Evolutionary conservation across 805 yeast genomes (phyloP).

Genomic region (Lachancea quebecensis): DNA sequence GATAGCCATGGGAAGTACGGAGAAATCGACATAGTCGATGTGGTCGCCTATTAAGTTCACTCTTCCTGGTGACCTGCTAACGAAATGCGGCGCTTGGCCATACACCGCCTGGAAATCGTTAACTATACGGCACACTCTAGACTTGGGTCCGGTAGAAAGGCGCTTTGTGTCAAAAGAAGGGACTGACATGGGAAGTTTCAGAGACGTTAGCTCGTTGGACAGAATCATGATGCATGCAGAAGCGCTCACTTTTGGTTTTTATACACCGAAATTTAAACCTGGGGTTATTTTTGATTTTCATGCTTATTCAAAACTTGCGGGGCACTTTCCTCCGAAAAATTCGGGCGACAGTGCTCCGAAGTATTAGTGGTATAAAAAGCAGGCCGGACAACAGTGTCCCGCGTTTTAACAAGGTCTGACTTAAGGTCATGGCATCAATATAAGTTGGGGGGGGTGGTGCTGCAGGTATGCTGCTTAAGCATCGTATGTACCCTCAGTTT

Average conservation of each 20-base stretch:
- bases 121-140: neutral
- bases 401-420: no score
- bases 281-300: no score
- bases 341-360: neutral
- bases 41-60: conserved; percentile 73
- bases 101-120: conserved; percentile 20
- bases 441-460: neutral
- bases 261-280: no score
- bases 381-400: no score
- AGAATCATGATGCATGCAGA: conserved; percentile 1
- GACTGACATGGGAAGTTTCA: conserved; percentile 4
- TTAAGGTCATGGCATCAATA: neutral
- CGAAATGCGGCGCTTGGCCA: conserved; percentile 35
- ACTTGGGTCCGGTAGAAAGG: neutral
- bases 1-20: conserved; percentile 69
- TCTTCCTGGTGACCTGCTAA: conserved; percentile 66
- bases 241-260: no score
- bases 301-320: no score
- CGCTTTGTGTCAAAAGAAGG: neutral
- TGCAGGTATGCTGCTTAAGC: no score
- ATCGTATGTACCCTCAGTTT: no score
- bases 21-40: conserved; percentile 59
- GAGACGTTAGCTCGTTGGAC: conserved; percentile 2
- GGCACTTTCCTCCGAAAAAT: no score
- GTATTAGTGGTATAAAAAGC: neutral